Evolutionary conservation across 2,329 filamentous ascomycete species (phyloP), one percentile per base, ranked within the genome.

Genomic region (Xylariaceae sp.): DNA sequence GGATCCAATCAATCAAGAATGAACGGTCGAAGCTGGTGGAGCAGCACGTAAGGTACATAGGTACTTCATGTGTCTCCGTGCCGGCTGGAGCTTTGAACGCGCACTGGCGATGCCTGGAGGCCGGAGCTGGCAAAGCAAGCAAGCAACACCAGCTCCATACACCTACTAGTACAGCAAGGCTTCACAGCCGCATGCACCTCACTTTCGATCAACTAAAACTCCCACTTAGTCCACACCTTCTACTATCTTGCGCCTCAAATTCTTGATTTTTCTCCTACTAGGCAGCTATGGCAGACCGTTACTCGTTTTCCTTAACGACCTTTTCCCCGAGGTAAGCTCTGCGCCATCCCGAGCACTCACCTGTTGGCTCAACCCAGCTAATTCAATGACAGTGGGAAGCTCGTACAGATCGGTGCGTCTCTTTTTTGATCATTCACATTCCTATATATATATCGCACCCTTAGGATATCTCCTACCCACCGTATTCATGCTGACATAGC

Each of bases 291-390:
- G 93, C 94, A 71, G 94, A 99, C 78, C 85, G 94, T 81, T 99
- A 99, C 78, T 97, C 93, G 50, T 99, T 99, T 86, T 99, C 94
- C 56, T 84, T 99, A 73, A 99, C 94, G 62, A 99, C 94, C 63
- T 99, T 99, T 87, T 97, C 94, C 71, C 94, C 94, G 75, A 99
- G 93, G 94, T 95, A 86, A 77, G 85, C 71, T 71, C 62, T 64
- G 65, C 58, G 61, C 56, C 57, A 49, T 63, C 53, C 59, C 35
- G 26, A 35, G 20, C 20, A 42, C 39, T 21, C 26, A 26, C 58
- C 57, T 36, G 63, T 62, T 67, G 69, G 73, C 79, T 83, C 46
- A 51, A 45, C 40, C 16, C 48, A 56, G 58, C 66, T 67, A 75
- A 85, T 72, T 65, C 55, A 58, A 55, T 59, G 50, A 59, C 67